Conservation (phyloP, 257 asterid genomes). For the Anisodus acutangulus region DNA sequence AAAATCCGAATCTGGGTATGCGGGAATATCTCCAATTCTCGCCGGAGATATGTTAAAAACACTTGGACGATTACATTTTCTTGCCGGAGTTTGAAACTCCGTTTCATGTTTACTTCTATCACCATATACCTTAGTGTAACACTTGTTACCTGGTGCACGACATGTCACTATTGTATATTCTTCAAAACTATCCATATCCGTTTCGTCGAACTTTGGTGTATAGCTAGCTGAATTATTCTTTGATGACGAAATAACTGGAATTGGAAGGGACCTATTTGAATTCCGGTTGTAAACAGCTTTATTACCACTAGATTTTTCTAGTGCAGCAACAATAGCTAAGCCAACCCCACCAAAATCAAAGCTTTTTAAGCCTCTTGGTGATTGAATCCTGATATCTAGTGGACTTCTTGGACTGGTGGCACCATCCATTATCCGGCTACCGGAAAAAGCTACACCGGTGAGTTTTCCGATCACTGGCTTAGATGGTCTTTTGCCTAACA, state of each 20-base stretch:
- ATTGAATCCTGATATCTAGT: slow-evolving; percentile 51
- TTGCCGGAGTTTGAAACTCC: neutral
- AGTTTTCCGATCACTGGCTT: slow-evolving; percentile 63
- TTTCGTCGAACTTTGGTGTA: slow-evolving; percentile 36
- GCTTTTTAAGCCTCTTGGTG: slow-evolving; percentile 56
- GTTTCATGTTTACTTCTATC: slow-evolving; percentile 39
- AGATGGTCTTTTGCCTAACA: slow-evolving; percentile 62
- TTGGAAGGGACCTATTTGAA: slow-evolving; percentile 59
- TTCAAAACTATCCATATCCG: slow-evolving; percentile 47
- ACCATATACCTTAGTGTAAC: slow-evolving; percentile 59
- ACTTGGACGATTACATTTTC: slow-evolving; percentile 38
- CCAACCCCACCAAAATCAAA: slow-evolving; percentile 81
- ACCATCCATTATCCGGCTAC: slow-evolving; percentile 39
- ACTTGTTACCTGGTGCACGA: slow-evolving; percentile 55
- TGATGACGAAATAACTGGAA: slow-evolving; percentile 53
- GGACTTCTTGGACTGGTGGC: slow-evolving; percentile 51
- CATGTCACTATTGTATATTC: slow-evolving; percentile 76
- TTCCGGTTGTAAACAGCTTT: slow-evolving; percentile 52
- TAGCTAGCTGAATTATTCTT: slow-evolving; percentile 14
- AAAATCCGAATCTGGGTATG: slow-evolving; percentile 62
- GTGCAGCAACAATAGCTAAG: slow-evolving; percentile 83
- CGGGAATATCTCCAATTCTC: slow-evolving; percentile 39
- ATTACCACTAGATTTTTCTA: slow-evolving; percentile 53
- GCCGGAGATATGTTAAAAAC: slow-evolving; percentile 75
- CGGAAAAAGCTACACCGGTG: slow-evolving; percentile 48